Percentiles rank a stretch among this genome's conserved stretches.
Evolutionary conservation across 306 rosid species (phyloP).

Genomic region (Mimosa pudica): DNA sequence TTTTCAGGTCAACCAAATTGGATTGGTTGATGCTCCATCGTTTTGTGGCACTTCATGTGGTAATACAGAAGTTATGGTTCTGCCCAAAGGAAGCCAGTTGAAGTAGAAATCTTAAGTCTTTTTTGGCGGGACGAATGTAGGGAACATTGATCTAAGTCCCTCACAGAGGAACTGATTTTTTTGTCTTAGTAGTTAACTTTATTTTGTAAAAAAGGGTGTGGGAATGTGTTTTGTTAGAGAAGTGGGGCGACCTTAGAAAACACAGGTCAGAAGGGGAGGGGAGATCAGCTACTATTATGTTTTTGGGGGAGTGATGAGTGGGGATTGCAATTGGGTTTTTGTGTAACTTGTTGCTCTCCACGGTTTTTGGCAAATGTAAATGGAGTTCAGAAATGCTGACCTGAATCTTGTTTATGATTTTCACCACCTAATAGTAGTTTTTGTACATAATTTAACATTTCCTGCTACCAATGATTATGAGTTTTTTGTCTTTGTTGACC

Average conservation of each 20-base stretch:
- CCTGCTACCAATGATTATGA: not conserved
- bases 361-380: slow-evolving; percentile 42
- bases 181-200: not conserved
- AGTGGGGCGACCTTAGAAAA: slow-evolving; percentile 27
- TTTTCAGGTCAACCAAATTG: slow-evolving; percentile 44
- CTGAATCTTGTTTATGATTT: slow-evolving; percentile 10
- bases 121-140: slow-evolving; percentile 17
- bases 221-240: slow-evolving; percentile 14
- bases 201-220: not conserved
- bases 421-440: not conserved
- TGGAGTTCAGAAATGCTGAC: slow-evolving; percentile 22
- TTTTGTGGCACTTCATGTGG: slow-evolving; percentile 43
- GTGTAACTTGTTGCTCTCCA: slow-evolving; percentile 46
- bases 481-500: not conserved
- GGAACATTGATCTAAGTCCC: not conserved
- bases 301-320: slow-evolving; percentile 17
- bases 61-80: slow-evolving; percentile 46
- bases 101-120: slow-evolving; percentile 40
- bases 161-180: not conserved
- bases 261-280: slow-evolving; percentile 22
- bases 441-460: not conserved
- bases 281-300: slow-evolving; percentile 33
- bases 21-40: slow-evolving; percentile 35
- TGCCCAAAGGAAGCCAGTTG: slow-evolving; percentile 60
- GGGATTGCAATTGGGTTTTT: slow-evolving; percentile 32